Base-by-base conservation (phyloP, 768 basidiomycete genomes). In the Sarcodon sp. region DNA sequence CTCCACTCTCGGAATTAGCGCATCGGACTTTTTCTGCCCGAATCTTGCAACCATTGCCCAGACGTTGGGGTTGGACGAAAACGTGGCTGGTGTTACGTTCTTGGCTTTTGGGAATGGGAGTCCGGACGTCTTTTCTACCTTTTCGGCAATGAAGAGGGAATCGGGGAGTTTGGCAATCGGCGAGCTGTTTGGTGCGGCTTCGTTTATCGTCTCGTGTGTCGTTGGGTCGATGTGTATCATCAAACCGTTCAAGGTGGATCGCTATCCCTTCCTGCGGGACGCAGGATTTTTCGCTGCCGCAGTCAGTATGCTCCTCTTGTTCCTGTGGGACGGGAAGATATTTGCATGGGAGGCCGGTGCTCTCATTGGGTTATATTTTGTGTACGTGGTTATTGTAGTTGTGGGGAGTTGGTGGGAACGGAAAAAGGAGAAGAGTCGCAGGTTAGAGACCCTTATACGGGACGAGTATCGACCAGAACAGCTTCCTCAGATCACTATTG, bases 191-290 rank as follows among this genome's bases (percentile, higher is more conserved):
- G 96, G 96, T 6, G 94, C 94, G 2, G 93, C 94, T 0, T 76
- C 88, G 2, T 99, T 99, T 69, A 93, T 99, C 63, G 82, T 89
- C 16, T 90, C 90, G 2, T 90, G 92, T 57, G 96, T 99, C 18
- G 94, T 90, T 10, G 96, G 96, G 7, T 84, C 87, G n/a, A 94
- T 99, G 83, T 92, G 89, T 55, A 81, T 98, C 63, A 91, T 98
- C 64, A 87, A 85, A 50, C 93, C 94, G 0, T 99, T 99, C 66
- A 76, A 78, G 54, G 91, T 98, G 31, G 70, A 83, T 33, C 78
- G 71, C 0, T 68, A 71, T 13, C 83, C 87, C 0, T 99, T 98
- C 67, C 64, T 97, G 9, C 83, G 96, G 35, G 96, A 99, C 62
- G 87, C 94, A 33, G 83, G 87, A 5, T 98, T 98, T 72, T 97